phyloP scores from a whole-genome alignment of 176 grass and related monocot genomes.

The Bromus sterilis region DNA sequence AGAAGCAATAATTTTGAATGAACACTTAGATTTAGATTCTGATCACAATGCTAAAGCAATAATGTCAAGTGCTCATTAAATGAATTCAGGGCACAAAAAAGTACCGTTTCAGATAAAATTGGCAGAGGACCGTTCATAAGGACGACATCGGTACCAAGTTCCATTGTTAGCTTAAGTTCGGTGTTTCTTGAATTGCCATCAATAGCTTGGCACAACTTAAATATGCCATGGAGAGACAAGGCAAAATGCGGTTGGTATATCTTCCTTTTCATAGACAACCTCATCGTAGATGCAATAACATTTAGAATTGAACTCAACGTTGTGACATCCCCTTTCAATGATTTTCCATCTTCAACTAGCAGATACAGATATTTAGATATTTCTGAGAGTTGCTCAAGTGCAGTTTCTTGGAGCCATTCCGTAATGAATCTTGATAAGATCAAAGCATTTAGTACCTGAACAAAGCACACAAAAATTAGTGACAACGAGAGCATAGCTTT shows the following conservation, averaged over 20 bases:
- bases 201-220: constrained; percentile 53
- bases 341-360: constrained; percentile 37
- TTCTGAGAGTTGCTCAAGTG: constrained; percentile 66
- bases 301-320: constrained; percentile 55
- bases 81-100: constrained; percentile 9
- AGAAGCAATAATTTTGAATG: background rate
- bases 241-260: constrained; percentile 90
- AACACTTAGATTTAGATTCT: background rate
- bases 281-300: constrained; percentile 74
- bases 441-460: constrained; percentile 64
- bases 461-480: constrained; percentile 7
- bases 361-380: constrained; percentile 59
- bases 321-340: constrained; percentile 46
- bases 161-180: constrained; percentile 35
- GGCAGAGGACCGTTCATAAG: constrained; percentile 69
- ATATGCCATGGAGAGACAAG: constrained; percentile 62
- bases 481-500: constrained; percentile 10
- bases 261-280: constrained; percentile 86
- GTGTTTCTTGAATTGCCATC: constrained; percentile 43
- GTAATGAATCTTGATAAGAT: constrained; percentile 45
- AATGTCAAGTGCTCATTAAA: constrained; percentile 5
- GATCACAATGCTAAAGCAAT: background rate
- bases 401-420: constrained; percentile 85
- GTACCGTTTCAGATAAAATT: constrained; percentile 62
- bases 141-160: constrained; percentile 56